Base-by-base conservation (phyloP, 495 filamentous ascomycete genomes). In the Sporormia fimetaria region DNA sequence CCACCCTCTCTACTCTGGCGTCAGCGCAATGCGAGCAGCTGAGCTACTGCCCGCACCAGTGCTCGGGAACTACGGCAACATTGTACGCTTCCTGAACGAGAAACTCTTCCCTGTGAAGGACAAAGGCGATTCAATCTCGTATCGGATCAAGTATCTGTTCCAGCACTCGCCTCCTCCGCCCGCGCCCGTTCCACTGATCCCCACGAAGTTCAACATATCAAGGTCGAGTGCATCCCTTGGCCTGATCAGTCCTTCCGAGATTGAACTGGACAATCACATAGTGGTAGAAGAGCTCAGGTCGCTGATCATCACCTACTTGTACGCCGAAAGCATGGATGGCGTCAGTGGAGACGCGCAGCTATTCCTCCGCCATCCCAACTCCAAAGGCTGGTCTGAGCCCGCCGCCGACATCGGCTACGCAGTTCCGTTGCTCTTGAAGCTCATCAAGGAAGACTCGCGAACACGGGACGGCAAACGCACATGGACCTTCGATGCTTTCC, bases 401-500 rank as follows among this genome's bases (percentile, higher is more conserved):
- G 11, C 30, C 38, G 11, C 39, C n/a, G 50, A 53, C 23, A 21
- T 36, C 10, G 45, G 44, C 29, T 8, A 43, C 23, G 40, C 28
- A 21, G 50, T 49, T 3, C 30, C 45, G 8, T 25, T 46, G 3
- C 40, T 46, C n/a, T 33, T 33, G 5, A 44, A 46, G 16, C 31
- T 42, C 3, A 44, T 40, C n/a, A 9, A 29, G 4, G 17, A 31
- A 36, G 25, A 44, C 1, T 16, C 24, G 17, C 15, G 10, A 11
- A 21, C 15, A 0, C 22, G 23, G 0, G 24, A 20, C 8, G 14
- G 6, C 4, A n/a, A 9, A 17, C 20, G 38, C 24, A 37, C 24
- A 15, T 44, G 47, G 50, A 17, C 15, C 3, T 32, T 53, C 15
- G 40, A 53, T 40, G 34, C 35, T 10, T 53, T 44, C 16, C 43